Evolutionary conservation across 495 filamentous ascomycete species (phyloP).

Genomic region (Podospora comata): DNA sequence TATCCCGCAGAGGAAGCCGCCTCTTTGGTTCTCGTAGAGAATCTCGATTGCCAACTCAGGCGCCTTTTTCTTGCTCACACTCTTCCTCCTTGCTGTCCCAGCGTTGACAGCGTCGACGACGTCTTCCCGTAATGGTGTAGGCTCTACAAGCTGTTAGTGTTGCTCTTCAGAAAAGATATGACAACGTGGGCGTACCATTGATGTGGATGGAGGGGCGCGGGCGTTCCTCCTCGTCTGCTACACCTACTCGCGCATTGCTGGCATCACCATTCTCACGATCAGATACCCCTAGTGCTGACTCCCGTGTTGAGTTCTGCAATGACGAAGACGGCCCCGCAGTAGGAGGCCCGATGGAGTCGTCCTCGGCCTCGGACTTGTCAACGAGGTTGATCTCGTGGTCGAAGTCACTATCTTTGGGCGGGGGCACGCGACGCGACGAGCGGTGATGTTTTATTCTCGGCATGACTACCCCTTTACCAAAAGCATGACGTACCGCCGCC

Average conservation of each 20-base stretch:
- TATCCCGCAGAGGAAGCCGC: slow-evolving; percentile 81
- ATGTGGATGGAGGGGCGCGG: slow-evolving; percentile 22
- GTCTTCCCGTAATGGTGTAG: slow-evolving; percentile 16
- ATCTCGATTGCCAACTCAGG: slow-evolving; percentile 71
- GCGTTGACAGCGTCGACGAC: background rate
- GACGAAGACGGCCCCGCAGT: slow-evolving; percentile 12
- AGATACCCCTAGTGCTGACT: background rate
- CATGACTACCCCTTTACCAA: slow-evolving; percentile 34
- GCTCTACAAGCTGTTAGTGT: slow-evolving; percentile 9
- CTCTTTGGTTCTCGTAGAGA: slow-evolving; percentile 90
- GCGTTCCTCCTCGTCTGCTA: background rate
- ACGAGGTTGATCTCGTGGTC: slow-evolving; percentile 61
- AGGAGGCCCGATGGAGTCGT: slow-evolving; percentile 6
- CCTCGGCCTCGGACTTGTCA: slow-evolving; percentile 39
- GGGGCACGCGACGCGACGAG: slow-evolving; percentile 47
- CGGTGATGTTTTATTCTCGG: slow-evolving; percentile 42
- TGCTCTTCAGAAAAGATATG: background rate
- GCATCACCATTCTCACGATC: slow-evolving; percentile 10
- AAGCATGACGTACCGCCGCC: background rate
- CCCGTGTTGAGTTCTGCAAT: slow-evolving; percentile 3
- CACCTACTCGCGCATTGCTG: background rate
- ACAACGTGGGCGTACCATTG: slow-evolving; percentile 15
- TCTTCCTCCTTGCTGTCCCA: slow-evolving; percentile 3
- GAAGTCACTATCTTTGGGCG: slow-evolving; percentile 52
- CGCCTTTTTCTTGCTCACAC: slow-evolving; percentile 22